These are phyloP conservation scores for Nicotiana obtusifolia DNA, from an alignment of 257 asterid genomes.

Conservation along the genomic window DNA sequence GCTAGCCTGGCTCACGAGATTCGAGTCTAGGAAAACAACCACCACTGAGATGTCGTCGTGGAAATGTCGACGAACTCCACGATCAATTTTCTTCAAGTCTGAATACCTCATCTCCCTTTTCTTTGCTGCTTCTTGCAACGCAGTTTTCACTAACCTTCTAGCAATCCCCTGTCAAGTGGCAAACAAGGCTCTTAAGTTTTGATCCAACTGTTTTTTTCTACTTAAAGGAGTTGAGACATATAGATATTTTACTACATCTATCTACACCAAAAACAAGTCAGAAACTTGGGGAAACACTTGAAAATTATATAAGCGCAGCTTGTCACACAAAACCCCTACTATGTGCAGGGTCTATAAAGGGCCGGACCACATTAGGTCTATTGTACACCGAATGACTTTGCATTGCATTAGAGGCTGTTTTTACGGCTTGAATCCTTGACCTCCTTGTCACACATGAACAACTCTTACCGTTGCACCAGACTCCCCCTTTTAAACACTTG, in stretches of 20 bases:
- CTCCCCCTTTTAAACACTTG: too few relatives aligned
- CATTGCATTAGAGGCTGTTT: too few relatives aligned
- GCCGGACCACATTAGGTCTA: too few relatives aligned
- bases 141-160: slow-evolving; percentile 66
- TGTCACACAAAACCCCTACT: too few relatives aligned
- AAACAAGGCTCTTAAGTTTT: neutral
- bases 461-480: too few relatives aligned
- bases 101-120: slow-evolving; percentile 94
- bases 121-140: slow-evolving; percentile 82
- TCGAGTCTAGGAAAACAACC: slow-evolving; percentile 64
- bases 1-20: slow-evolving; percentile 68
- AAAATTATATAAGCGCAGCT: too few relatives aligned
- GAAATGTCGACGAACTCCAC: slow-evolving; percentile 86
- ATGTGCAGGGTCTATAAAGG: too few relatives aligned
- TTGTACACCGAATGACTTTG: too few relatives aligned
- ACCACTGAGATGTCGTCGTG: slow-evolving; percentile 83
- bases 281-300: too few relatives aligned
- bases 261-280: neutral
- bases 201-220: neutral
- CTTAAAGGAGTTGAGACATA: neutral
- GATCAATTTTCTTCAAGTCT: slow-evolving; percentile 79
- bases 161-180: slow-evolving; percentile 64
- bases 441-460: too few relatives aligned
- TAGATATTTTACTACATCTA: neutral
- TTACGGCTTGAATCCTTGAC: too few relatives aligned